These are phyloP conservation scores for Colletotrichum sp. DNA, from an alignment of 2,329 filamentous ascomycete genomes.

Conservation along the genomic window DNA sequence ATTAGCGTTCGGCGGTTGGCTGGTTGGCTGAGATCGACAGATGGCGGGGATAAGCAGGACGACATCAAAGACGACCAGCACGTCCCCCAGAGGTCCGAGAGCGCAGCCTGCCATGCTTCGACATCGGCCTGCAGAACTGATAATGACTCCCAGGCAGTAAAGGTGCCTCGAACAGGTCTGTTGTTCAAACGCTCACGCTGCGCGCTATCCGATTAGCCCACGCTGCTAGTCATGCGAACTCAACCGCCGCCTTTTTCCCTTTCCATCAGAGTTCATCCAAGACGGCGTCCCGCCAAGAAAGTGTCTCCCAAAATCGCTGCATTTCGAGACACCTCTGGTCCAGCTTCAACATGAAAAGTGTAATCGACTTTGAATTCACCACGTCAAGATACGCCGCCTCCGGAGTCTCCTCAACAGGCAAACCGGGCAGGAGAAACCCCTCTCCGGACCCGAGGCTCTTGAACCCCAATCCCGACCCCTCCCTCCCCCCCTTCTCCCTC, in stretches of 20 bases:
- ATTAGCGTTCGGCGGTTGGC: neutral
- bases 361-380: neutral
- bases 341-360: neutral
- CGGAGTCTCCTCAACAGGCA: neutral
- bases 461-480: neutral
- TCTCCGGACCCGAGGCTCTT: slow-evolving; percentile 10
- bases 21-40: slow-evolving; percentile 7
- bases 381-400: neutral
- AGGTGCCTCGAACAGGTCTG: neutral
- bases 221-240: slow-evolving; percentile 20
- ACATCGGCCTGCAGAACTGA: neutral
- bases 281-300: slow-evolving; percentile 4
- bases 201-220: slow-evolving; percentile 2
- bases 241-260: slow-evolving; percentile 12
- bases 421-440: neutral
- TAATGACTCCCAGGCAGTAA: neutral
- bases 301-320: neutral
- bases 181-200: slow-evolving; percentile 4
- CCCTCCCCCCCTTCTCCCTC: neutral
- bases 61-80: neutral
- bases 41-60: slow-evolving; percentile 3
- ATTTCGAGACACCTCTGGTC: neutral
- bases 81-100: slow-evolving; percentile 6
- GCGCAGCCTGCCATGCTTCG: neutral
- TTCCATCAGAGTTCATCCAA: slow-evolving; percentile 8